A percentile compares a stretch with the other conserved stretches of the same genome.
phyloP scores from a whole-genome alignment of 2,329 filamentous ascomycete species.

The Fusarium sp. region DNA sequence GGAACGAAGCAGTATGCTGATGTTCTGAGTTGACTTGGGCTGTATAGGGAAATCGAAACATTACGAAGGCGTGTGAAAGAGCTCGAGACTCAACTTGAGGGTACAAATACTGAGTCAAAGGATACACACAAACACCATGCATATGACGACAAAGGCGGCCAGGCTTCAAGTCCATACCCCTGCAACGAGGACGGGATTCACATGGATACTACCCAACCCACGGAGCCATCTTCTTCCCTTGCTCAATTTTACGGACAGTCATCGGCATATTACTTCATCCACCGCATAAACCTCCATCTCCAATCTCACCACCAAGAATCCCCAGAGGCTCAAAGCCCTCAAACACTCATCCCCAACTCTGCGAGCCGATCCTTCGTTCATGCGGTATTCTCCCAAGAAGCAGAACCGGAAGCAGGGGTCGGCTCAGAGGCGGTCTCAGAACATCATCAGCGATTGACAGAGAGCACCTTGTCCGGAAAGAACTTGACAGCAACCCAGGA shows the following conservation, averaged over 20 bases:
- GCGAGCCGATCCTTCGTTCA: neutral
- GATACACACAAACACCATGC: neutral
- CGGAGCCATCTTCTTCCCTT: neutral
- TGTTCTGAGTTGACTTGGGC: neutral
- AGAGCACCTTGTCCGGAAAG: neutral
- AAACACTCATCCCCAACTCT: neutral
- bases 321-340: neutral
- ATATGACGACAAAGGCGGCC: no score
- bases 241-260: neutral
- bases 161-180: neutral
- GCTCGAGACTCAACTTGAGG: neutral
- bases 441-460: neutral
- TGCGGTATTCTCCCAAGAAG: neutral
- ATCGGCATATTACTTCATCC: neutral
- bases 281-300: neutral
- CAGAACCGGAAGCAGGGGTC: neutral
- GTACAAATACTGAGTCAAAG: neutral
- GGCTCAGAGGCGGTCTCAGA: neutral
- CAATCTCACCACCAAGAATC: neutral
- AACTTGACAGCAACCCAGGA: slow-evolving; percentile 53
- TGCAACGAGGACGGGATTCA: neutral
- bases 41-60: neutral
- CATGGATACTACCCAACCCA: neutral
- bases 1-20: neutral
- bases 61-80: neutral